phyloP scores from a whole-genome alignment of 1,284 basidiomycete species.

The Fomitopsis palustris region DNA sequence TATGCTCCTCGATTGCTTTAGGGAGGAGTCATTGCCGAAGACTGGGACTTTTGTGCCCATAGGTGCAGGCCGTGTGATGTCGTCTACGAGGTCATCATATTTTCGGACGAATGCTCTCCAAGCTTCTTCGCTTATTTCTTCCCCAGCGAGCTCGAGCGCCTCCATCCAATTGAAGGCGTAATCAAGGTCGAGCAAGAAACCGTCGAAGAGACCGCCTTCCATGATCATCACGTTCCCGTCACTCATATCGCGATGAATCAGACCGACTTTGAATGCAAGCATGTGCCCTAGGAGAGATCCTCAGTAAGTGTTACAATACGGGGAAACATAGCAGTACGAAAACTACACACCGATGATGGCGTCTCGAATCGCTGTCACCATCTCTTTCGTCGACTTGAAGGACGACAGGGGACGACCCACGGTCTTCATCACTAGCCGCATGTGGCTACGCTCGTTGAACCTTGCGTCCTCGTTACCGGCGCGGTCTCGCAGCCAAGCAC shows the following conservation, averaged over 20 bases:
- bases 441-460: not conserved
- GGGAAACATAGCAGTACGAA: no score
- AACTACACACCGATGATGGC: not conserved
- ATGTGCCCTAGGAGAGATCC: not conserved
- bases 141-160: not conserved
- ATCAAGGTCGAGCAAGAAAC: not conserved
- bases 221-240: not conserved
- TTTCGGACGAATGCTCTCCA: not conserved
- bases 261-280: not conserved
- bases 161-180: not conserved
- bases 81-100: not conserved
- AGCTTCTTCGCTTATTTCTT: not conserved
- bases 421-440: not conserved
- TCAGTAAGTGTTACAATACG: no score
- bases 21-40: not conserved
- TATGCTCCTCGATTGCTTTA: not conserved
- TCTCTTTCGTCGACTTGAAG: not conserved
- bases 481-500: not conserved
- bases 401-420: not conserved
- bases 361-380: not conserved
- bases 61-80: not conserved
- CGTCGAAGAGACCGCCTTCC: not conserved
- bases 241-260: not conserved
- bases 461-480: not conserved
- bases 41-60: not conserved